These are phyloP conservation scores for Colletotrichum melonis DNA, from an alignment of 2,329 filamentous ascomycete genomes.

Conservation along the genomic window DNA sequence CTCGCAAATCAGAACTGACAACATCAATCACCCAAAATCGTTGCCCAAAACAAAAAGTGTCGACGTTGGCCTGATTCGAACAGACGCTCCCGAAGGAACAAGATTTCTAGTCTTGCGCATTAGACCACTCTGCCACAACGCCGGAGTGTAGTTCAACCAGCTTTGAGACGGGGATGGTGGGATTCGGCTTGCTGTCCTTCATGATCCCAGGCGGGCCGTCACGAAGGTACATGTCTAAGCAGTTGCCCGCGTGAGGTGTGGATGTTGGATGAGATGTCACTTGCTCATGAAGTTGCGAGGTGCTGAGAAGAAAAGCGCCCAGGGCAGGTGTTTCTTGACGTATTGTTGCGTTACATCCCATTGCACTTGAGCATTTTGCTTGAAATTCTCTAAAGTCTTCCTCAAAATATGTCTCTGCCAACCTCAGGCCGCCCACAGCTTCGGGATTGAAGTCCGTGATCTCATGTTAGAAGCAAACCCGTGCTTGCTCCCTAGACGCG, in stretches of 20 bases:
- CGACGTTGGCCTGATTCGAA: conserved; percentile 28
- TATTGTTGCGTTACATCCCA: too few relatives aligned
- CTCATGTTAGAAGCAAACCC: neutral
- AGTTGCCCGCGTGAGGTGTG: neutral
- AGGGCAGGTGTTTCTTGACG: too few relatives aligned
- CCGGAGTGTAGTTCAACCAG: neutral
- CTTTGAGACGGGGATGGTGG: neutral
- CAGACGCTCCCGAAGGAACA: conserved; percentile 29
- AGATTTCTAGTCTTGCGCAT: conserved; percentile 32
- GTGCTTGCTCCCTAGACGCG: neutral
- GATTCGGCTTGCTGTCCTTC: accelerated
- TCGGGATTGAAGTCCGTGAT: neutral
- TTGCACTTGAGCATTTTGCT: too few relatives aligned
- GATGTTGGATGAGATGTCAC: neutral
- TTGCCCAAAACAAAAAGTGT: neutral
- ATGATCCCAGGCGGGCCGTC: neutral
- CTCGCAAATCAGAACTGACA: neutral
- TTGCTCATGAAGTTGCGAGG: neutral
- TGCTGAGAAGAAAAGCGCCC: too few relatives aligned
- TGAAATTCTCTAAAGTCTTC: too few relatives aligned
- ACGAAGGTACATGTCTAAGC: neutral
- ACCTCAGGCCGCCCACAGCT: neutral
- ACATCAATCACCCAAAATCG: neutral
- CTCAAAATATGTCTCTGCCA: too few relatives aligned
- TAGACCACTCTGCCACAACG: conserved; percentile 33